Evolutionary conservation across 2,329 filamentous ascomycete genomes (phyloP).

Genomic region (Dothideomycetes sp.): DNA sequence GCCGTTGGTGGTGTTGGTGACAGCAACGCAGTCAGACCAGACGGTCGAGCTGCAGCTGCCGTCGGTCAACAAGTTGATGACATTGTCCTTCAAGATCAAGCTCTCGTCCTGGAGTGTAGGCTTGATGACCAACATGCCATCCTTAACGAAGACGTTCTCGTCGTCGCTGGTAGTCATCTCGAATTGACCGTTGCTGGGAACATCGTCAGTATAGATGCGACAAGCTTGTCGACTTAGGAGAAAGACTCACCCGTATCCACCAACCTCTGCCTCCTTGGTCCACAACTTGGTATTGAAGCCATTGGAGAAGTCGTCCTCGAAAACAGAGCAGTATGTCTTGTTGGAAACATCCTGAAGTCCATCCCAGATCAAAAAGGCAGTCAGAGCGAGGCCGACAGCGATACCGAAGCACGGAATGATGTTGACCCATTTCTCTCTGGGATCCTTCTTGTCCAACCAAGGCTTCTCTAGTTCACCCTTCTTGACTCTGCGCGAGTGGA

Average conservation of each 20-base stretch:
- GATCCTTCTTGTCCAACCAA: constrained; percentile 63
- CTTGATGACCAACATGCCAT: constrained; percentile 62
- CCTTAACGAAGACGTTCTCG: constrained; percentile 63
- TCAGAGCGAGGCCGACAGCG: constrained; percentile 53
- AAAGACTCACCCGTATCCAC: constrained; percentile 59
- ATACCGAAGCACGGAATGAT: constrained; percentile 68
- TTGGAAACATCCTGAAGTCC: constrained; percentile 60
- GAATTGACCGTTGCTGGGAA: constrained; percentile 63
- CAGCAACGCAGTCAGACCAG: constrained; percentile 52
- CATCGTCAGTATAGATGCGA: constrained; percentile 11
- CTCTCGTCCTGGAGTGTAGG: constrained; percentile 63
- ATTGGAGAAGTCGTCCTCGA: constrained; percentile 54
- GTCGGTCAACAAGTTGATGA: constrained; percentile 56
- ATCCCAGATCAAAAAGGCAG: constrained; percentile 65
- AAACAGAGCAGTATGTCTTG: constrained; percentile 60
- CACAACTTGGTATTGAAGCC: constrained; percentile 52
- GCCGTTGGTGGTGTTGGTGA: constrained; percentile 67
- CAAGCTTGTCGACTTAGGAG: constrained; percentile 11
- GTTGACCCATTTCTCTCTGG: constrained; percentile 76
- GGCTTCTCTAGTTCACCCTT: constrained; percentile 67
- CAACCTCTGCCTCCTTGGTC: constrained; percentile 64
- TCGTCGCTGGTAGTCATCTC: constrained; percentile 61
- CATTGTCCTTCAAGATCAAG: constrained; percentile 53
- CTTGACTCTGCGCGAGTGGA: constrained; percentile 60
- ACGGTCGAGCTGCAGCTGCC: constrained; percentile 56